These are phyloP conservation scores for Delonix regia DNA, from an alignment of 306 rosid genomes.

Conservation along the genomic window DNA sequence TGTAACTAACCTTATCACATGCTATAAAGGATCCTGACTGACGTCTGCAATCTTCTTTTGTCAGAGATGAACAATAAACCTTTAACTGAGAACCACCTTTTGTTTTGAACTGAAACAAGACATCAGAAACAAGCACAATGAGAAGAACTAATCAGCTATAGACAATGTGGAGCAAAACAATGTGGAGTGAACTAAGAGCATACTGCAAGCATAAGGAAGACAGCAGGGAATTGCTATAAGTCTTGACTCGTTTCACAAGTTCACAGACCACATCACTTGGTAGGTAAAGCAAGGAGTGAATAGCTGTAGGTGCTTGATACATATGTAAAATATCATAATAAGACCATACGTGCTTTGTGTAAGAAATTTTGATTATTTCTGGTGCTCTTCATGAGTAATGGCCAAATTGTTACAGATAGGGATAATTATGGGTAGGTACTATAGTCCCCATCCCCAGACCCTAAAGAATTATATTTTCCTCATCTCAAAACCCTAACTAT, in stretches of 20 bases:
- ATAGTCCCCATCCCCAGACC: not conserved
- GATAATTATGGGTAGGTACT: not conserved
- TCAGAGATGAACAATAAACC: conserved; percentile 85
- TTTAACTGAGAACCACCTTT: conserved; percentile 88
- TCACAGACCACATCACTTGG: not conserved
- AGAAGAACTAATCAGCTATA: conserved; percentile 1
- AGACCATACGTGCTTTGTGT: not conserved
- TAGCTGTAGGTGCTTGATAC: not conserved
- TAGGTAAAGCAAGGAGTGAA: not conserved
- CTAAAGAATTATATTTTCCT: not conserved
- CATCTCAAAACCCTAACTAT: not conserved
- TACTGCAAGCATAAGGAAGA: conserved; percentile 3
- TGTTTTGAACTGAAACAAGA: conserved; percentile 76
- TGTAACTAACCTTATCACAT: conserved; percentile 83
- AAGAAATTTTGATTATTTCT: not conserved
- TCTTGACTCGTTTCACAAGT: not conserved
- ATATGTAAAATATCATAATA: not conserved
- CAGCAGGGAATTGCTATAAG: not conserved
- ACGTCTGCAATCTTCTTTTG: conserved; percentile 94
- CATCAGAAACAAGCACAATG: conserved; percentile 32
- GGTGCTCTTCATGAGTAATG: not conserved
- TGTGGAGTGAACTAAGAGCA: conserved; percentile 4
- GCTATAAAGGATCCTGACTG: conserved; percentile 81
- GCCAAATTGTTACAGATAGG: not conserved
- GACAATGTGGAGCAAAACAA: not conserved